These are phyloP conservation scores for Lipomyces sp. DNA, from an alignment of 805 yeast species.

Conservation along the genomic window DNA sequence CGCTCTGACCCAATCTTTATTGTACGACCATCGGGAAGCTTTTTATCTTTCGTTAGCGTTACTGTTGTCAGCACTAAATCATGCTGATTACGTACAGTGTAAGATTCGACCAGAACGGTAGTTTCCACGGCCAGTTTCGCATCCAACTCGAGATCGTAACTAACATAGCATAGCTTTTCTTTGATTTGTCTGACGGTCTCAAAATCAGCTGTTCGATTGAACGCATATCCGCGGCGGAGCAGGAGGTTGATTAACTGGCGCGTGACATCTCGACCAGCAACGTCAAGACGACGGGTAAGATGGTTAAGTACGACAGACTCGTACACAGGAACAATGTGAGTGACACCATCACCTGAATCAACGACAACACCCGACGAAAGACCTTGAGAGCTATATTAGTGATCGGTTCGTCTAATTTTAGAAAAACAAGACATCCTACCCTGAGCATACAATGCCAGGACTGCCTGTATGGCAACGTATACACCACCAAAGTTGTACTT, in stretches of 20 bases:
- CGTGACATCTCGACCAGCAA: slow-evolving; percentile 99
- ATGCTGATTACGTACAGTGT: slow-evolving; percentile 43
- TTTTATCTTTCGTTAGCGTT: slow-evolving; percentile 43
- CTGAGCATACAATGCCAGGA: slow-evolving; percentile 95
- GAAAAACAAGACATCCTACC: slow-evolving; percentile 50
- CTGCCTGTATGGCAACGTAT: slow-evolving; percentile 96
- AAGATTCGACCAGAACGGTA: slow-evolving; percentile 88
- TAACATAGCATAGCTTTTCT: slow-evolving; percentile 94
- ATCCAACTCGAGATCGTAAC: slow-evolving; percentile 91
- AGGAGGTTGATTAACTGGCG: slow-evolving; percentile 87
- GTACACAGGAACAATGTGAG: slow-evolving; percentile 97
- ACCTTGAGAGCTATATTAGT: slow-evolving; percentile 16
- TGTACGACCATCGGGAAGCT: slow-evolving; percentile 94
- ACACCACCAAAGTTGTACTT: slow-evolving; percentile 89
- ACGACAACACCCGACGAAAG: slow-evolving; percentile 96
- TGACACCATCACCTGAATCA: slow-evolving; percentile 98
- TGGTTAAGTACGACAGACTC: slow-evolving; percentile 97
- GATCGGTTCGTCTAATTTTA: not conserved
- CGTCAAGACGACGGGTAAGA: slow-evolving; percentile 87
- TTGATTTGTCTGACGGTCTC: slow-evolving; percentile 93
- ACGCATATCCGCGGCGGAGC: slow-evolving; percentile 95
- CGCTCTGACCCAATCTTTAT: slow-evolving; percentile 94
- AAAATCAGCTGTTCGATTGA: slow-evolving; percentile 98
- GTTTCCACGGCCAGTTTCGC: slow-evolving; percentile 87
- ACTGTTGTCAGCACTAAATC: not conserved